Conservation (phyloP, 768 basidiomycete species). For the Boletus rufocinnamomeus region DNA sequence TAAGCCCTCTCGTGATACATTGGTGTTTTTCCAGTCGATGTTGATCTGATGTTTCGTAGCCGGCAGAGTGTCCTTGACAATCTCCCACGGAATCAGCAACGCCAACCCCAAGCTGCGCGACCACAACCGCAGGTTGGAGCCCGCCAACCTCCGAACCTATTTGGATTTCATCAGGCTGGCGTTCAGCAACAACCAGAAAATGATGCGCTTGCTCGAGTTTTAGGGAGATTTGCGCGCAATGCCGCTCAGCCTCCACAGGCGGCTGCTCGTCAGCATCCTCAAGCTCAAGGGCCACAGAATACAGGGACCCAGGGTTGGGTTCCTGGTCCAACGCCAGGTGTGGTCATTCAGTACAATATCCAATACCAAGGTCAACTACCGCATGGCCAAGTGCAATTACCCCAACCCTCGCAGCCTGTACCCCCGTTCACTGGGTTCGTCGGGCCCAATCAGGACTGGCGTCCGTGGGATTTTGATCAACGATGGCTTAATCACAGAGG, state of each 20-base stretch:
- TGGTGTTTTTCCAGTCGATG: slow-evolving; percentile 5
- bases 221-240: slow-evolving; percentile 57
- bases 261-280: slow-evolving; percentile 33
- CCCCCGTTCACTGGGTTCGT: slow-evolving; percentile 64
- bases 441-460: slow-evolving; percentile 67
- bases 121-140: slow-evolving; percentile 32
- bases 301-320: slow-evolving; percentile 39
- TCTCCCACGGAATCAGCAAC: slow-evolving; percentile 35
- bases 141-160: slow-evolving; percentile 35
- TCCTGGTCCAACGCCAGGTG: slow-evolving; percentile 42
- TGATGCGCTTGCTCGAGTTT: slow-evolving; percentile 37
- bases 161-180: slow-evolving; percentile 29
- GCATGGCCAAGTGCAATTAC: slow-evolving; percentile 33
- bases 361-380: slow-evolving; percentile 52
- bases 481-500: slow-evolving; percentile 30
- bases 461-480: slow-evolving; percentile 54
- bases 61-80: slow-evolving; percentile 76
- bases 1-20: slow-evolving; percentile 39
- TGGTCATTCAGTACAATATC: slow-evolving; percentile 66
- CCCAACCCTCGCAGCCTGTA: slow-evolving; percentile 39
- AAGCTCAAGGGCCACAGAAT: slow-evolving; percentile 35
- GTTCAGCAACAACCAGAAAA: slow-evolving; percentile 42
- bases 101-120: slow-evolving; percentile 29
- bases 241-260: slow-evolving; percentile 44
- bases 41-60: slow-evolving; percentile 38